These are phyloP conservation scores for Solanum commersonii DNA, from an alignment of 257 asterid species.

Conservation along the genomic window DNA sequence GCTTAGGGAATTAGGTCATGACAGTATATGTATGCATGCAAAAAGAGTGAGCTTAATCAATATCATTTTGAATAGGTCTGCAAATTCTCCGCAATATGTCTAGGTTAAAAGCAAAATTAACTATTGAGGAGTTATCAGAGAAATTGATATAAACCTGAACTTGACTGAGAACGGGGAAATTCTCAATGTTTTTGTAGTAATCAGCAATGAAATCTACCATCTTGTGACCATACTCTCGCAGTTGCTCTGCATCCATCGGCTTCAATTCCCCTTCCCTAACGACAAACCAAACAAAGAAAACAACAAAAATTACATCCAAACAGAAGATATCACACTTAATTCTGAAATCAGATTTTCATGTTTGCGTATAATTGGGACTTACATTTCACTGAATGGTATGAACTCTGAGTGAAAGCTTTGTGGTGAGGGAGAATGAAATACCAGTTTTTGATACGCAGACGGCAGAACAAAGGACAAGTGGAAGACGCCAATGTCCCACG, in stretches of 20 bases:
- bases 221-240: conserved; percentile 75
- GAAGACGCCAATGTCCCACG: background rate
- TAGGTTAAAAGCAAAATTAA: background rate
- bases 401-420: background rate
- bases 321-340: background rate
- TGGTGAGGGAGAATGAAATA: background rate
- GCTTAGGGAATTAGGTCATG: background rate
- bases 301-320: background rate
- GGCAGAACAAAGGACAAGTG: background rate
- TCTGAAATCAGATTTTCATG: background rate
- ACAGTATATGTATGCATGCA: background rate
- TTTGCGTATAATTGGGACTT: background rate
- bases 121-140: background rate
- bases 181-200: conserved; percentile 75
- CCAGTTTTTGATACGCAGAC: background rate
- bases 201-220: conserved; percentile 98
- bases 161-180: conserved; percentile 88
- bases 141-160: conserved; percentile 50
- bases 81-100: background rate
- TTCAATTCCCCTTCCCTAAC: conserved; percentile 58
- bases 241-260: conserved; percentile 85
- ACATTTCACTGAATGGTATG: background rate
- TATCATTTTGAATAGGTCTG: background rate
- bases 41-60: background rate
- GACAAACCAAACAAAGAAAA: background rate